A percentile compares a stretch with the other conserved stretches of the same genome.
These are phyloP conservation scores for Fusarium begoniae DNA, from an alignment of 2,329 filamentous ascomycete species.

Conservation along the genomic window DNA sequence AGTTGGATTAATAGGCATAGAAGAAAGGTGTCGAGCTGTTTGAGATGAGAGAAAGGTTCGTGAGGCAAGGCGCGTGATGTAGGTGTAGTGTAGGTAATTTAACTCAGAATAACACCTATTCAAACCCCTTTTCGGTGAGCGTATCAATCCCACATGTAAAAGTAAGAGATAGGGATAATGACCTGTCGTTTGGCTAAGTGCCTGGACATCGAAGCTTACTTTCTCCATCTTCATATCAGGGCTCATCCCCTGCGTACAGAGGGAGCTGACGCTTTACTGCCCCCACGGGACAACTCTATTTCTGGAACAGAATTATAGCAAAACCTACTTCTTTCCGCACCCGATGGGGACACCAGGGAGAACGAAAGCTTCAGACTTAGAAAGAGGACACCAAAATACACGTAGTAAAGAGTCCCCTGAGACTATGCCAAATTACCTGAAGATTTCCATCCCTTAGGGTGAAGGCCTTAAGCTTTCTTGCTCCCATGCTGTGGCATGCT, in stretches of 20 bases:
- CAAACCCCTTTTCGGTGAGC: fast-evolving
- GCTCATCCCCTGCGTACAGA: neutral
- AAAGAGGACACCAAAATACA: no score
- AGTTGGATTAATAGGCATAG: neutral
- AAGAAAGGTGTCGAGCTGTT: fast-evolving
- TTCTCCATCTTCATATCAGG: neutral
- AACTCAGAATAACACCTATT: fast-evolving
- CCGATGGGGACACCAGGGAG: no score
- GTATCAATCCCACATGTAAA: fast-evolving
- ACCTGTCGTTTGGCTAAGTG: fast-evolving
- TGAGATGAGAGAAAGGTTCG: neutral
- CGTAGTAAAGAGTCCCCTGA: neutral
- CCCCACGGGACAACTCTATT: fast-evolving
- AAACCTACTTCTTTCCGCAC: no score
- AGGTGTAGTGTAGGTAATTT: fast-evolving
- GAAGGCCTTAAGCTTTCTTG: neutral
- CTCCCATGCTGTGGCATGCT: no score
- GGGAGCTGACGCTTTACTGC: neutral
- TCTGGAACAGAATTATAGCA: fast-evolving
- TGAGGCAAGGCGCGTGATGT: neutral
- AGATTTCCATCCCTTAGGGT: neutral
- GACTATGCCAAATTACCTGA: neutral
- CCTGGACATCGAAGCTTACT: fast-evolving
- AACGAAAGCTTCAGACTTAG: no score
- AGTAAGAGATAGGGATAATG: no score